Evolutionary conservation across 805 yeast species (phyloP).

Genomic region (Suhomyces pyralidae): DNA sequence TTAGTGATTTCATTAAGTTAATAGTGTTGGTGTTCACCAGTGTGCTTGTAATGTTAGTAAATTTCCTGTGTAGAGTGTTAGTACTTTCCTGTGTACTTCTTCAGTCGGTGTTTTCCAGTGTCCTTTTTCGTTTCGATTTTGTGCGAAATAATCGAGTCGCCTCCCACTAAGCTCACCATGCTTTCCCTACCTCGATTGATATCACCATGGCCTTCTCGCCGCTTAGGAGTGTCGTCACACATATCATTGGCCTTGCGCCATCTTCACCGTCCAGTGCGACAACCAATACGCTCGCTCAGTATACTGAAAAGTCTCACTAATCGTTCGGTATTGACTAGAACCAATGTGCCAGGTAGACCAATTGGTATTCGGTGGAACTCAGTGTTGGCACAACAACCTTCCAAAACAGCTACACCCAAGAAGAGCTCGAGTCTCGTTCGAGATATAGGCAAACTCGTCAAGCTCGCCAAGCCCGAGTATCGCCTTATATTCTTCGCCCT

Average conservation of each 20-base stretch:
- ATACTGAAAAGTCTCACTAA: background rate
- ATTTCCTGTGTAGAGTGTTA: too few relatives aligned
- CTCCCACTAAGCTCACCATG: background rate
- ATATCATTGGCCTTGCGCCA: background rate
- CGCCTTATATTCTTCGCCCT: slow-evolving; percentile 47
- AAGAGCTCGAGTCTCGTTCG: background rate
- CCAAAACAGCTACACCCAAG: background rate
- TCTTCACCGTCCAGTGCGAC: background rate
- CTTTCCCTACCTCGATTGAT: background rate
- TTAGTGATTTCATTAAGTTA: too few relatives aligned
- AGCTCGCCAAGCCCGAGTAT: slow-evolving; percentile 13
- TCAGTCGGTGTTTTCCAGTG: too few relatives aligned
- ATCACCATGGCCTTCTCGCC: background rate
- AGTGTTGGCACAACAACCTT: background rate
- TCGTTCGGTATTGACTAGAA: background rate
- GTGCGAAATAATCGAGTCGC: background rate
- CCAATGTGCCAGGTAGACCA: background rate
- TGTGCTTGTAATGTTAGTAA: too few relatives aligned
- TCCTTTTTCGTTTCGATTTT: background rate
- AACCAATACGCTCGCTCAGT: background rate
- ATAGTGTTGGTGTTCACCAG: too few relatives aligned
- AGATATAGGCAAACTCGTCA: slow-evolving; percentile 23
- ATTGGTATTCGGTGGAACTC: background rate
- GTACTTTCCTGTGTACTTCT: background rate
- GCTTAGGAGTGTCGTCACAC: background rate